phyloP scores from a whole-genome alignment of 2,329 filamentous ascomycete species.

The Aspergillus japonicus region DNA sequence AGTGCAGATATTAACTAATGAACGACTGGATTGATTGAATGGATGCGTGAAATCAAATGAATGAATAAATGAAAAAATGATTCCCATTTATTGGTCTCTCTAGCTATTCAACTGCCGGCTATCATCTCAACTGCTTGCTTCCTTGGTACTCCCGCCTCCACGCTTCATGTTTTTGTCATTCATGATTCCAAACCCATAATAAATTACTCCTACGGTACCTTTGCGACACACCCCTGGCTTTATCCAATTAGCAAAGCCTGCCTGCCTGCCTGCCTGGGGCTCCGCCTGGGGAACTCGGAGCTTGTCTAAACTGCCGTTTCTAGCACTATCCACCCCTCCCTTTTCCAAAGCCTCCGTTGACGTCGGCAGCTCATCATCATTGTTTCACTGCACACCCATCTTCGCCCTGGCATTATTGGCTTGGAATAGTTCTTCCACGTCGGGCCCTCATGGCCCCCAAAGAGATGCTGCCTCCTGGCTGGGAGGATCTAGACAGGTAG shows the following conservation, averaged over 20 bases:
- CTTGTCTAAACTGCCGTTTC: slow-evolving; percentile 18
- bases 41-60: not conserved
- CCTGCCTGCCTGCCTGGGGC: not conserved
- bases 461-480: slow-evolving; percentile 42
- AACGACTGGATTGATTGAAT: not conserved
- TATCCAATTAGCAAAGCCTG: not conserved
- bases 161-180: not conserved
- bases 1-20: not conserved
- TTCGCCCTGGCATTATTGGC: slow-evolving; percentile 4
- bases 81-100: not conserved
- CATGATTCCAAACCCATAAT: not conserved
- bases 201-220: not conserved
- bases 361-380: slow-evolving; percentile 15
- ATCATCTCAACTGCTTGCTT: not conserved
- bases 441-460: slow-evolving; percentile 41
- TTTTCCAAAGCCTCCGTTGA: slow-evolving; percentile 15
- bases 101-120: not conserved
- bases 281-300: too few relatives aligned
- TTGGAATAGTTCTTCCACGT: slow-evolving; percentile 32
- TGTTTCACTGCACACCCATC: slow-evolving; percentile 7
- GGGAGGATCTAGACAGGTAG: slow-evolving; percentile 44
- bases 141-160: not conserved
- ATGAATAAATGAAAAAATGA: not conserved
- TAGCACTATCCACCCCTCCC: slow-evolving; percentile 1
- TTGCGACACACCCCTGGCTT: not conserved